phyloP scores from a whole-genome alignment of 495 filamentous ascomycete species.

The Clavariopsis aquatica region DNA sequence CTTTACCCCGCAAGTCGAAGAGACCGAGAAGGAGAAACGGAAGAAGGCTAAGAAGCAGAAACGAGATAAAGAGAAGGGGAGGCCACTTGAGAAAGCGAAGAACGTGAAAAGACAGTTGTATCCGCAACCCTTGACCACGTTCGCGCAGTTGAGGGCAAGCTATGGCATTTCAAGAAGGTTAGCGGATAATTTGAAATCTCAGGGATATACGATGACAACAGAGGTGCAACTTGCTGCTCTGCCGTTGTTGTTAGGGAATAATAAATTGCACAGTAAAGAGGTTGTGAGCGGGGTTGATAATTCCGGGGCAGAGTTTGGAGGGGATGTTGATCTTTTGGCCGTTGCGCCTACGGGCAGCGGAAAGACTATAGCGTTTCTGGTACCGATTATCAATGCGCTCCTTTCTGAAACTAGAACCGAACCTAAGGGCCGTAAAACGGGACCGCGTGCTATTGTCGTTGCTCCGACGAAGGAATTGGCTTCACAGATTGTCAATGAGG shows the following conservation, averaged over 20 bases:
- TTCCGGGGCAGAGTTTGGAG: neutral
- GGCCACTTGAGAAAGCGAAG: slow-evolving; percentile 50
- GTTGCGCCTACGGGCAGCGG: slow-evolving; percentile 95
- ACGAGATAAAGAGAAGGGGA: slow-evolving; percentile 47
- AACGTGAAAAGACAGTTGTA: slow-evolving; percentile 60
- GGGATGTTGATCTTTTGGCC: slow-evolving; percentile 68
- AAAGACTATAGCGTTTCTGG: slow-evolving; percentile 92
- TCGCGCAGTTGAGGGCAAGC: slow-evolving; percentile 65
- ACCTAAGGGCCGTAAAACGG: slow-evolving; percentile 28
- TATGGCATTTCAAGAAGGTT: slow-evolving; percentile 73
- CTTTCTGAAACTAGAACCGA: slow-evolving; percentile 50
- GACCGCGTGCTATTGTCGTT: slow-evolving; percentile 64
- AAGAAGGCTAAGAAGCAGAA: slow-evolving; percentile 47
- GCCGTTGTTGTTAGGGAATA: slow-evolving; percentile 68
- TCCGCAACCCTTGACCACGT: slow-evolving; percentile 76
- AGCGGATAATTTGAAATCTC: slow-evolving; percentile 73
- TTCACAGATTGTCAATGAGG: slow-evolving; percentile 89
- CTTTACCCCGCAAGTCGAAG: slow-evolving; percentile 9
- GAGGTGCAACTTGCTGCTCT: slow-evolving; percentile 89
- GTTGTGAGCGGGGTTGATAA: neutral
- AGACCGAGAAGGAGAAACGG: slow-evolving; percentile 35
- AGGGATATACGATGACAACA: slow-evolving; percentile 84
- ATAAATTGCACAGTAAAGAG: slow-evolving; percentile 43
- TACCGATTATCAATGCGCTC: slow-evolving; percentile 77
- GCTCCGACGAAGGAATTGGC: slow-evolving; percentile 93